Conservation (phyloP, 148 eudicot genomes). For the Persicaria tinctoria region DNA sequence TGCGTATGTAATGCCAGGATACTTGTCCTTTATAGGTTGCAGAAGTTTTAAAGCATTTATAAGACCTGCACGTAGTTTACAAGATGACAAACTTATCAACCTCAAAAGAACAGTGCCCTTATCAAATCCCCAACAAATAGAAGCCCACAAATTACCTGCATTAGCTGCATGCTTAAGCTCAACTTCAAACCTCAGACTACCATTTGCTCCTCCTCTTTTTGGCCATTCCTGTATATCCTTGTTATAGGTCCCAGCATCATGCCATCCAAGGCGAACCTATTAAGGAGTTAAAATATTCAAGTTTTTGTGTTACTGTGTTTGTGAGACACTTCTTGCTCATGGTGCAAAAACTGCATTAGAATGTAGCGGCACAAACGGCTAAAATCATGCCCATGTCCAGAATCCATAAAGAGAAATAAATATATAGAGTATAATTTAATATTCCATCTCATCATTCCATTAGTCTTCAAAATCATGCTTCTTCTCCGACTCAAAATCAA, state of each 20-base stretch:
- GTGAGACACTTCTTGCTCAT: background rate
- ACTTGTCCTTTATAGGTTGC: conserved; percentile 90
- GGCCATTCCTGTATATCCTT: conserved; percentile 95
- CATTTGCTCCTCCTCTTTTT: conserved; percentile 93
- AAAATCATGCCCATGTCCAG: too few species aligned
- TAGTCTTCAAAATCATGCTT: too few species aligned
- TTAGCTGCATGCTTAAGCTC: conserved; percentile 96
- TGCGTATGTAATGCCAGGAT: conserved; percentile 83
- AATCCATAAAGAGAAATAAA: too few species aligned
- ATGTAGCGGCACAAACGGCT: background rate
- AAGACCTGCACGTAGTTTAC: conserved; percentile 57
- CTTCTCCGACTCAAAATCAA: too few species aligned
- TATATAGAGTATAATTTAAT: too few species aligned
- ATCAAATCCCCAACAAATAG: conserved; percentile 3
- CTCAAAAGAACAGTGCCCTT: background rate
- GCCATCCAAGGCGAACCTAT: conserved; percentile 98
- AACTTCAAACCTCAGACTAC: conserved; percentile 80
- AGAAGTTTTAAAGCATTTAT: conserved; percentile 92
- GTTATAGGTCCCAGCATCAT: conserved; percentile 92
- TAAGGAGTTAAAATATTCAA: background rate
- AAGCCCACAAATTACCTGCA: conserved; percentile 49
- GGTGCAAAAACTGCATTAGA: background rate
- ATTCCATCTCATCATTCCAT: too few species aligned
- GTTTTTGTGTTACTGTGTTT: background rate
- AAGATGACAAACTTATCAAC: background rate